Evolutionary conservation across 1,139 yeast genomes (phyloP), one percentile per base, ranked within the genome.

Genomic region (Sugiyamaella neomexicana): DNA sequence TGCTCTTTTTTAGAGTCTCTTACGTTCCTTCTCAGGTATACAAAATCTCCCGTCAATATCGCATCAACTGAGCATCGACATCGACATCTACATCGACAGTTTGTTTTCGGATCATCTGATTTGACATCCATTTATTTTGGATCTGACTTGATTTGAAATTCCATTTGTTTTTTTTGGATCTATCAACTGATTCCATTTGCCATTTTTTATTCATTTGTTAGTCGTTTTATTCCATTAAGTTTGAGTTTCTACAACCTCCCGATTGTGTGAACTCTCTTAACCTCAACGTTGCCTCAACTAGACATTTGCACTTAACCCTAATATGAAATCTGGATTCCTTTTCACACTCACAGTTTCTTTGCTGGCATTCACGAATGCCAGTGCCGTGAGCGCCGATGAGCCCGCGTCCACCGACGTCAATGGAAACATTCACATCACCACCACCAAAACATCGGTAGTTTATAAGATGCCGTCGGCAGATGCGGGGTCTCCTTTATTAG

Each of bases 391-490:
- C 10, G 34, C 10, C 6, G 49, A 27, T 17, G 38, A 37, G 32
- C 10, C 50, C 2, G 17, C 49, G n/a, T 38, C 41, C 5, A 29
- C 50, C 31, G 50, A 32, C 34, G 3, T 37, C 13, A 15, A 34
- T 37, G 47, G 43, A 8, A 46, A 25, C 17, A 53, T 53, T 16
- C 53, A 52, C 36, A 34, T 50, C 20, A 45, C 53, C 16, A 41
- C 45, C n/a, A 54, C 56, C 31, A 37, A 38, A 25, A 50, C 43
- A 15, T 50, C 56, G 8, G 49, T 54, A 9, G 31, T 50, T n/a
- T 54, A 52, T 46, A 46, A 45, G 40, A 47, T 55, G 37, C 53
- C 55, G 3, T 32, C 49, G 13, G 46, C 45, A 23, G 40, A 41
- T 23, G 37, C 55, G 16, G 46, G 42, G 17, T 32, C 50, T 31